Percentiles rank a stretch among this genome's conserved stretches.
These are phyloP conservation scores for Orbilia ellipsospora DNA, from an alignment of 2,329 filamentous ascomycete species.

Conservation along the genomic window DNA sequence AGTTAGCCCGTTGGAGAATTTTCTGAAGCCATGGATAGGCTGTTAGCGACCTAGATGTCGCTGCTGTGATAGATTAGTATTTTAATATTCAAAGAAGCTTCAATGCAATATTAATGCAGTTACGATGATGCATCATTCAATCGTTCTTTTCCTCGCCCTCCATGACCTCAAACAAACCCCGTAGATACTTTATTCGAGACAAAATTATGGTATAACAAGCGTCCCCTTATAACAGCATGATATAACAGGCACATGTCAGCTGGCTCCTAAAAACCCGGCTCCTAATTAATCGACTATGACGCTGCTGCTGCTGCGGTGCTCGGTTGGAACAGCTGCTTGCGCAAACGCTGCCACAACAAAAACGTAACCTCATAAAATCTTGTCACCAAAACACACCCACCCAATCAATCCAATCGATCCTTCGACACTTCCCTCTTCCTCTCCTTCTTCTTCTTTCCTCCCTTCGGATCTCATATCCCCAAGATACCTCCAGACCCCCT, in stretches of 20 bases:
- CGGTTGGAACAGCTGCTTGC: constrained; percentile 44
- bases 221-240: no score
- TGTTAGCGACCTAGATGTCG: not conserved
- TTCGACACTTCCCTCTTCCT: not conserved
- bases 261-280: not conserved
- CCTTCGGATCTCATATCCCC: not conserved
- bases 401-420: no score
- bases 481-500: not conserved
- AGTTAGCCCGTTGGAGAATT: no score
- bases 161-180: not conserved
- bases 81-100: constrained; percentile 15
- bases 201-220: not conserved
- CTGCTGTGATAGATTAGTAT: constrained; percentile 1
- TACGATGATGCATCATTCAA: no score
- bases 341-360: constrained; percentile 37
- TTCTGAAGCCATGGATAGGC: not conserved
- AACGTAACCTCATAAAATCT: constrained; percentile 2
- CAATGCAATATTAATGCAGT: not conserved
- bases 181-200: not conserved
- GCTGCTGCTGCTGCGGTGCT: constrained; percentile 9
- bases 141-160: no score
- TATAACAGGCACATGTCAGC: constrained; percentile 22
- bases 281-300: not conserved
- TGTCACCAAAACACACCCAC: constrained; percentile 2
- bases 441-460: constrained; percentile 2